Percentiles rank a stretch among this genome's conserved stretches.
Evolutionary conservation across 2,329 filamentous ascomycete species (phyloP).

Genomic region (Aureobasidium lini): DNA sequence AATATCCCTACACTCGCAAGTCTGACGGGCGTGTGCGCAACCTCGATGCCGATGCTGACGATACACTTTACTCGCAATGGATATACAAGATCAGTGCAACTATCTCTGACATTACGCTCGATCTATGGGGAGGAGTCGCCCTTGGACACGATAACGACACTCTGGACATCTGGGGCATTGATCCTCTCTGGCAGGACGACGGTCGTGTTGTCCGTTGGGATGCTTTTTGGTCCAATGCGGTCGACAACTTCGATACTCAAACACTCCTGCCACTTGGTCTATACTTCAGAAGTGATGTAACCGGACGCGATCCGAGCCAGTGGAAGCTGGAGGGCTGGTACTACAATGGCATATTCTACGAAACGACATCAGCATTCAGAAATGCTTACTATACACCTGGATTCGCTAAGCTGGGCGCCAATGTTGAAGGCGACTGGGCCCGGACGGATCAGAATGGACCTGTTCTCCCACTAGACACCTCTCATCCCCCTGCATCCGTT

Average conservation of each 20-base stretch:
- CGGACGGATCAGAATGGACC: conserved; percentile 36
- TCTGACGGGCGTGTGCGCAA: conserved; percentile 35
- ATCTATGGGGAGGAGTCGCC: conserved; percentile 36
- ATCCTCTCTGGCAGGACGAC: conserved; percentile 38
- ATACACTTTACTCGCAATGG: conserved; percentile 26
- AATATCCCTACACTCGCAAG: conserved; percentile 36
- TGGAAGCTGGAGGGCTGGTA: conserved; percentile 49
- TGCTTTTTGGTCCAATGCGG: conserved; percentile 36
- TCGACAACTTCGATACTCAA: conserved; percentile 34
- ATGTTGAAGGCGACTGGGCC: conserved; percentile 43
- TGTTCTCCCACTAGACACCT: conserved; percentile 40
- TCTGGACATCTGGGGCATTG: conserved; percentile 32
- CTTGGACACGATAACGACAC: conserved; percentile 37
- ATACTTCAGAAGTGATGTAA: conserved; percentile 39
- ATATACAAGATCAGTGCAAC: conserved; percentile 29
- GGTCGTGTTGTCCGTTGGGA: conserved; percentile 41
- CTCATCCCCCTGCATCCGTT: conserved; percentile 46
- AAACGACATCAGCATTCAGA: conserved; percentile 39
- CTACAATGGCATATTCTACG: conserved; percentile 49
- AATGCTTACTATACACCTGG: conserved; percentile 35
- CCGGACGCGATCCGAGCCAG: conserved; percentile 42
- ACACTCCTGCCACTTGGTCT: conserved; percentile 42
- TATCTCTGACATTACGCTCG: conserved; percentile 35
- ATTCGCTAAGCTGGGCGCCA: conserved; percentile 42
- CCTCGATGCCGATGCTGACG: conserved; percentile 32